A percentile compares a stretch with the other conserved stretches of the same genome.
Evolutionary conservation across 192 early-diverging fungal species (phyloP).

Genomic region (Gonapodya sp.): DNA sequence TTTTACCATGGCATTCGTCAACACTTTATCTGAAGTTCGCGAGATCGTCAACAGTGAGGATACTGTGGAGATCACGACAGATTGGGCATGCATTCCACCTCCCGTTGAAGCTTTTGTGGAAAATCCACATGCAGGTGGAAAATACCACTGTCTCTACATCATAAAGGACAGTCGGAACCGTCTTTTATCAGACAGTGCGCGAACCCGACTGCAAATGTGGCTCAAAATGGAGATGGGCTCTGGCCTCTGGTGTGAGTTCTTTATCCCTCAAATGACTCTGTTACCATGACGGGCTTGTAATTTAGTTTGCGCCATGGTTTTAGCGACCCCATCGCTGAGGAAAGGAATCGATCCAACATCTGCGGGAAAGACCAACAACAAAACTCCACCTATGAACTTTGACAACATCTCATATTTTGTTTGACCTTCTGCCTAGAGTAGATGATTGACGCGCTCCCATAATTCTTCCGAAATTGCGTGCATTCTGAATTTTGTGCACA

Average conservation of each 20-base stretch:
- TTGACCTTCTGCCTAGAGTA: no score
- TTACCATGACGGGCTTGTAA: no score
- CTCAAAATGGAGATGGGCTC: neutral
- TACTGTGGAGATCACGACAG: neutral
- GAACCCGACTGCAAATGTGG: neutral
- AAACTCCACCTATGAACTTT: no score
- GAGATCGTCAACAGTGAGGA: neutral
- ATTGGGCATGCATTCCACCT: neutral
- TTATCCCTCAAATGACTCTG: no score
- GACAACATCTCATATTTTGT: no score
- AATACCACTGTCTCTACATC: neutral
- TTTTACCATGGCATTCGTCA: neutral
- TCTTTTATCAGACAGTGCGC: neutral
- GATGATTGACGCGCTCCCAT: no score
- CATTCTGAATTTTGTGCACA: no score
- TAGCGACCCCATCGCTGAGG: no score
- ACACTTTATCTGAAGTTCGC: neutral
- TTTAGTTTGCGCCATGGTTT: no score
- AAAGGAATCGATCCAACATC: no score
- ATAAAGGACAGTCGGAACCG: neutral
- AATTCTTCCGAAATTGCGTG: no score
- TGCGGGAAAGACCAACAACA: no score
- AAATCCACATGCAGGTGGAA: neutral
- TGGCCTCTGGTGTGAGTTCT: neutral
- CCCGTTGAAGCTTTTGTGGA: neutral